These are phyloP conservation scores for Clarireedia monteithiana DNA, from an alignment of 2,329 filamentous ascomycete genomes.

Conservation along the genomic window DNA sequence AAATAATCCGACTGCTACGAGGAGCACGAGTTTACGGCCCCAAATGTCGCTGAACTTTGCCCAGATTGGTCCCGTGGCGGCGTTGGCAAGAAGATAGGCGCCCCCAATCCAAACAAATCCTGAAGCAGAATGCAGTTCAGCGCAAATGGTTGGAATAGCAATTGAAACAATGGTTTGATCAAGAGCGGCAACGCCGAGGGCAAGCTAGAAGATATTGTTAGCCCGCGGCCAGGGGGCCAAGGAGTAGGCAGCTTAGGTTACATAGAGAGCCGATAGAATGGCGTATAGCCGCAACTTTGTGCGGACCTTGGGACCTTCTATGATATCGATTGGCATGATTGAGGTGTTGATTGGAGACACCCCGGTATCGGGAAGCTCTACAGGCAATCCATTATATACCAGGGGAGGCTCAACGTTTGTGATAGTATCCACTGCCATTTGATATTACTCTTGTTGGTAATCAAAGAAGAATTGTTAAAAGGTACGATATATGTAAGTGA, in stretches of 20 bases:
- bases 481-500: too few species aligned
- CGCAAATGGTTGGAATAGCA: constrained; percentile 33
- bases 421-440: neutral
- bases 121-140: constrained; percentile 34
- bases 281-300: constrained; percentile 21
- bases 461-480: too few species aligned
- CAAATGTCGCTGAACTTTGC: constrained; percentile 1
- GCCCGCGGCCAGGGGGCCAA: neutral
- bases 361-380: neutral
- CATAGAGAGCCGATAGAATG: constrained; percentile 23
- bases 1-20: neutral
- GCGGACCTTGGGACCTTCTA: constrained; percentile 17
- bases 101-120: constrained; percentile 48
- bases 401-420: neutral
- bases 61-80: constrained; percentile 42
- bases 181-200: constrained; percentile 23
- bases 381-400: neutral
- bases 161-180: constrained; percentile 33
- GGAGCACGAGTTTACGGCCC: neutral
- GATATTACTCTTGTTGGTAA: neutral
- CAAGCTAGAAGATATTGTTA: neutral
- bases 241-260: neutral
- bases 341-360: neutral
- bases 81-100: constrained; percentile 35
- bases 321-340: constrained; percentile 13